A percentile compares a stretch with the other conserved stretches of the same genome.
phyloP scores from a whole-genome alignment of 1,284 basidiomycete genomes.

The Ustilago hordei region DNA sequence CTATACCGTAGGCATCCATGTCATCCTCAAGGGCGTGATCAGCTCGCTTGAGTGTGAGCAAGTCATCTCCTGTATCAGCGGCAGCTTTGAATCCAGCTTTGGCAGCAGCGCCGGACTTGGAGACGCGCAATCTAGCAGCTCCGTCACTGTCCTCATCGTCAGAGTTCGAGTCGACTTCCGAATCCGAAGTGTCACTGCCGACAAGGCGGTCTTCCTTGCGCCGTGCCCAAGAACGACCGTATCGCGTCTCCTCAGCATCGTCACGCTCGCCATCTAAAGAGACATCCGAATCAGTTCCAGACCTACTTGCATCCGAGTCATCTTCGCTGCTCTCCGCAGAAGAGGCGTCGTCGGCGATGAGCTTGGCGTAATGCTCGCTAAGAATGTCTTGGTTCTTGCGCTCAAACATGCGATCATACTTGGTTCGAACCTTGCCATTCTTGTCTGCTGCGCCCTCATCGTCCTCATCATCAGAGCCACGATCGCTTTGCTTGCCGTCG shows the following conservation, averaged over 20 bases:
- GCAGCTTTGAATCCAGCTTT: slow-evolving; percentile 5
- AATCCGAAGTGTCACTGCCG: slow-evolving; percentile 63
- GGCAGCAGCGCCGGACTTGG: slow-evolving; percentile 9
- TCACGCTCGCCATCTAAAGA: slow-evolving; percentile 16
- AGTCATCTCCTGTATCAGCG: slow-evolving; percentile 77
- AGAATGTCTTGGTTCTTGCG: slow-evolving; percentile 94
- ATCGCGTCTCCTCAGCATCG: slow-evolving; percentile 40
- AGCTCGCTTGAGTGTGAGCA: slow-evolving; percentile 90
- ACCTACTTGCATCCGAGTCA: slow-evolving; percentile 20
- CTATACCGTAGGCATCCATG: slow-evolving; percentile 45
- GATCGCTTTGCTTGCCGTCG: slow-evolving; percentile 23
- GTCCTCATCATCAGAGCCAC: slow-evolving; percentile 67
- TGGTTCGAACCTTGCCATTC: slow-evolving; percentile 74
- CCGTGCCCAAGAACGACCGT: slow-evolving; percentile 25
- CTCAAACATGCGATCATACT: slow-evolving; percentile 98
- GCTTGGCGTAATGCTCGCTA: slow-evolving; percentile 88
- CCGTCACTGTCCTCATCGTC: slow-evolving; percentile 13
- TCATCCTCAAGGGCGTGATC: slow-evolving; percentile 79
- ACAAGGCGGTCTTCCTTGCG: slow-evolving; percentile 41
- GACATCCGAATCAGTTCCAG: slow-evolving; percentile 19
- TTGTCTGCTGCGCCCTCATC: slow-evolving; percentile 58
- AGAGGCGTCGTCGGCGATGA: slow-evolving; percentile 75
- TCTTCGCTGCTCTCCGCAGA: slow-evolving; percentile 28
- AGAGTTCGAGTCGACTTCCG: slow-evolving; percentile 43
- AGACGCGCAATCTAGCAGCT: slow-evolving; percentile 1